Conservation (phyloP, 768 basidiomycete genomes). For the Vishniacozyma victoriae region DNA sequence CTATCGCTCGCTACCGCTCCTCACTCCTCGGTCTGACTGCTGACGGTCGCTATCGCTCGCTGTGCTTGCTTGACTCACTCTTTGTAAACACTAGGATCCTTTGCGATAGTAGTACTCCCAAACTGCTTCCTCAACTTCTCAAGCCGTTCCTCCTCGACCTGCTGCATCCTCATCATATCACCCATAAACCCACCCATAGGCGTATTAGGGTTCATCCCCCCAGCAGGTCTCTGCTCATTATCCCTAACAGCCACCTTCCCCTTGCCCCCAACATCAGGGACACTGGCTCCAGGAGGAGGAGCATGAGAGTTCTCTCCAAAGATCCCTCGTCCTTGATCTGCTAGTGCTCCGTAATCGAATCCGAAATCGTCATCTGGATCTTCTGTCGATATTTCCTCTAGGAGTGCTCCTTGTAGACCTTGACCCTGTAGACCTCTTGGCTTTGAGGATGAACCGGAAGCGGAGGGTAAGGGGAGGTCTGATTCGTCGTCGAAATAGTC, state of each 20-base stretch:
- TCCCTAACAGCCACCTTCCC: constrained; percentile 29
- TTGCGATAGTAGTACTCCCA: constrained; percentile 27
- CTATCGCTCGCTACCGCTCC: too few species aligned
- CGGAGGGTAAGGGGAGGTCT: constrained; percentile 71
- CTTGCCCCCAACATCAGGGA: constrained; percentile 14
- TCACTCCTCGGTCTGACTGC: too few species aligned
- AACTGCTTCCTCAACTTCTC: constrained; percentile 35
- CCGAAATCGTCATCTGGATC: constrained; percentile 53
- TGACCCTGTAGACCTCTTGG: constrained; percentile 55
- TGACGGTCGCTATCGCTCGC: too few species aligned
- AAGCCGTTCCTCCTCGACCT: constrained; percentile 25
- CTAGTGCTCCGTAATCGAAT: constrained; percentile 13
- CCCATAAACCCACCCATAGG: constrained; percentile 47
- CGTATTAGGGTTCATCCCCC: constrained; percentile 24
- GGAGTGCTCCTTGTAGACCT: constrained; percentile 65
- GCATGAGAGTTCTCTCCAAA: constrained; percentile 31
- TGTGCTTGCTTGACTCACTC: constrained; percentile 34
- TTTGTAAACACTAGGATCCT: constrained; percentile 36
- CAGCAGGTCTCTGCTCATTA: constrained; percentile 15
- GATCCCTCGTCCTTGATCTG: constrained; percentile 33
- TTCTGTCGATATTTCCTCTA: constrained; percentile 67
- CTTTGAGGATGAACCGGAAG: constrained; percentile 30
- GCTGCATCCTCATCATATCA: constrained; percentile 46
- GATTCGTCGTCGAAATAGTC: constrained; percentile 90
- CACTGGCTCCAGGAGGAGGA: constrained; percentile 5